These are phyloP conservation scores for Mortierella sp. DNA, from an alignment of 371 early-diverging fungal species.

Conservation along the genomic window DNA sequence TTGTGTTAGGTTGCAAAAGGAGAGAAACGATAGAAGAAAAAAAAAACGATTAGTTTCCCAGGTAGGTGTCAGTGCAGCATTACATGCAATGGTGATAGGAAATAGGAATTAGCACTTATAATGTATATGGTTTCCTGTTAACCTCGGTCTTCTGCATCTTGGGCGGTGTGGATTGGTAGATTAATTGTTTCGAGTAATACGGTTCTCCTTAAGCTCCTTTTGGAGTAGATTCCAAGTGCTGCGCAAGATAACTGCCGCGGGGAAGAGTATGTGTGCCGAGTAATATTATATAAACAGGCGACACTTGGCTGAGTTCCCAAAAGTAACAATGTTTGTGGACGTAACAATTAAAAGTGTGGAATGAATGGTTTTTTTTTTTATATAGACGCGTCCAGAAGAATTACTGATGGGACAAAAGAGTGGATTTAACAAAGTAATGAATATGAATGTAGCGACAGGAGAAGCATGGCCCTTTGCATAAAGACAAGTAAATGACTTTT, in stretches of 20 bases:
- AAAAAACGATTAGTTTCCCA: constrained; percentile 10
- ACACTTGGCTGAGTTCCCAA: too few relatives aligned
- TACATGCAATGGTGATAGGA: neutral
- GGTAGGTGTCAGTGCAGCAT: neutral
- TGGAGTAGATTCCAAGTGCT: too few relatives aligned
- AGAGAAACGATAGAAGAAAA: constrained; percentile 12
- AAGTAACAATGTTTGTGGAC: too few relatives aligned
- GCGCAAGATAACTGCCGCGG: neutral
- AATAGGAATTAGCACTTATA: constrained; percentile 32
- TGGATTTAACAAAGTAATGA: neutral
- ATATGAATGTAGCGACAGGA: neutral
- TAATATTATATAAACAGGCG: too few relatives aligned
- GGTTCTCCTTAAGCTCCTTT: neutral
- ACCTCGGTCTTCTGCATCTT: constrained; percentile 47
- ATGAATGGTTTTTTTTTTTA: too few relatives aligned
- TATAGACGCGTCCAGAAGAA: neutral
- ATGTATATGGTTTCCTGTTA: constrained; percentile 44
- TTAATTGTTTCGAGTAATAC: neutral
- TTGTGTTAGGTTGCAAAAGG: constrained; percentile 29
- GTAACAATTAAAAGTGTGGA: too few relatives aligned
- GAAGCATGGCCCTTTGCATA: neutral
- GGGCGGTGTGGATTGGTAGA: neutral
- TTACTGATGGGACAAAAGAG: neutral
- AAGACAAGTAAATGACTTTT: neutral
- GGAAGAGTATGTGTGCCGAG: neutral